phyloP scores from a whole-genome alignment of 2,329 filamentous ascomycete species.

The Botryotinia convoluta region DNA sequence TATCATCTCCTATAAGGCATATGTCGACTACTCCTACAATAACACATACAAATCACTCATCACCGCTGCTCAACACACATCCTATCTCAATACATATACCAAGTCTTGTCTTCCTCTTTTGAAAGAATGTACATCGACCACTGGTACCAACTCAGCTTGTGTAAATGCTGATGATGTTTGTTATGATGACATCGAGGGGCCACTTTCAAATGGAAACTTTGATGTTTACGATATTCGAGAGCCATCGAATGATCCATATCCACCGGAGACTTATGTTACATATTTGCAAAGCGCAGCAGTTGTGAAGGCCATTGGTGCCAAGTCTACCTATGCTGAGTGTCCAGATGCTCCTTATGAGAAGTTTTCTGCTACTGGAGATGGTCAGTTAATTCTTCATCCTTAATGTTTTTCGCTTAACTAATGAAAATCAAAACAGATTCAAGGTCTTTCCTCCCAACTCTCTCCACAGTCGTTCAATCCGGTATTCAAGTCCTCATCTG shows the following conservation, averaged over 20 bases:
- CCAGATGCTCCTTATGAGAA: slow-evolving; percentile 40
- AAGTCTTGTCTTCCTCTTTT: slow-evolving; percentile 42
- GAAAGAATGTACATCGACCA: slow-evolving; percentile 39
- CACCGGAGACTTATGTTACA: slow-evolving; percentile 40
- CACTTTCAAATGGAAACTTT: slow-evolving; percentile 18
- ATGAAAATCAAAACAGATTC: slow-evolving; percentile 30
- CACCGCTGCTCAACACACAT: slow-evolving; percentile 35
- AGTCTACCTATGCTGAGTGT: slow-evolving; percentile 44
- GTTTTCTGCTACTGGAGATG: slow-evolving; percentile 44
- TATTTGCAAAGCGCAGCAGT: slow-evolving; percentile 44
- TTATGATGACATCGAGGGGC: slow-evolving; percentile 29
- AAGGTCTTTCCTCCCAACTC: slow-evolving; percentile 45
- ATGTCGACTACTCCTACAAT: slow-evolving; percentile 34
- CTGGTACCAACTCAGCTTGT: slow-evolving; percentile 79
- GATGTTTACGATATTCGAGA: slow-evolving; percentile 23
- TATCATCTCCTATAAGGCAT: slow-evolving; percentile 49
- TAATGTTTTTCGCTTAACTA: not conserved
- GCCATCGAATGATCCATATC: slow-evolving; percentile 37
- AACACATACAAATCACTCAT: slow-evolving; percentile 44
- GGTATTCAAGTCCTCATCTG: slow-evolving; percentile 51
- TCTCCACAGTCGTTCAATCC: slow-evolving; percentile 47
- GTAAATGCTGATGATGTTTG: slow-evolving; percentile 59
- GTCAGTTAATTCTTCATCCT: slow-evolving; percentile 27
- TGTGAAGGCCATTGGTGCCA: slow-evolving; percentile 46
- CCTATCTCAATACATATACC: slow-evolving; percentile 40